Base-by-base conservation (phyloP, 768 basidiomycete species). In the Vararia minispora region DNA sequence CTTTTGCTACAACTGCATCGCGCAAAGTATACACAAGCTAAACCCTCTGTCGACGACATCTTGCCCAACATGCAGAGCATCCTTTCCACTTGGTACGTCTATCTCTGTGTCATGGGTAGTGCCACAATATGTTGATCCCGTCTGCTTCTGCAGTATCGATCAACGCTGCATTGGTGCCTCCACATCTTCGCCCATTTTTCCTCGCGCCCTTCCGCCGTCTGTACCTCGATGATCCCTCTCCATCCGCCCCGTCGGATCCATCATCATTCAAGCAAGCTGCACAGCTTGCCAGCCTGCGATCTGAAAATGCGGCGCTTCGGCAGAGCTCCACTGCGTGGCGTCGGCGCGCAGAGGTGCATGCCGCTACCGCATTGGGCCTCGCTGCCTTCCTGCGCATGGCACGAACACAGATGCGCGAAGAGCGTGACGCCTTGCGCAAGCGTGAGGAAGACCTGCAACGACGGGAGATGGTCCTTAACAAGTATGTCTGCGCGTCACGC, bases 151-250 rank as follows among this genome's bases (percentile, higher is more conserved):
- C 36, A 48, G 47, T 37, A 3, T 24, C 41, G 10, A 34, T 40
- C 8, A 32, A 48, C 30, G 32, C 44, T 12, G 31, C 31, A 17
- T 18, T 38, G 23, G 20, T 48, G 16, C 45, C 45, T 1, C 8
- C 38, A 26, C 47, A 48, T 30, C 41, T 46, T 5, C 45, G 37
- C 1, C 45, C 47, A 9, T 43, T 30, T 31, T 2, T 46, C 28
- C 26, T 43, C 8, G 22, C 47, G 2, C 41, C 47, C 5, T 38
- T 48, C 33, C 47, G 47, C 28, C 47, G 45, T 16, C 26, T 48
- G 9, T 48, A 48, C 23, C n/a, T 48, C n/a, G 21, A 39, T 31
- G 29, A 38, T 11, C 16, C 16, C 2, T 26, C 44, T 12, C 3
- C 43, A 3, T 20, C 43, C 11, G 12, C 12, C 6, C 7, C 33